Evolutionary conservation across 1,284 basidiomycete species (phyloP).

Genomic region (Moesziomyces globuligerus): DNA sequence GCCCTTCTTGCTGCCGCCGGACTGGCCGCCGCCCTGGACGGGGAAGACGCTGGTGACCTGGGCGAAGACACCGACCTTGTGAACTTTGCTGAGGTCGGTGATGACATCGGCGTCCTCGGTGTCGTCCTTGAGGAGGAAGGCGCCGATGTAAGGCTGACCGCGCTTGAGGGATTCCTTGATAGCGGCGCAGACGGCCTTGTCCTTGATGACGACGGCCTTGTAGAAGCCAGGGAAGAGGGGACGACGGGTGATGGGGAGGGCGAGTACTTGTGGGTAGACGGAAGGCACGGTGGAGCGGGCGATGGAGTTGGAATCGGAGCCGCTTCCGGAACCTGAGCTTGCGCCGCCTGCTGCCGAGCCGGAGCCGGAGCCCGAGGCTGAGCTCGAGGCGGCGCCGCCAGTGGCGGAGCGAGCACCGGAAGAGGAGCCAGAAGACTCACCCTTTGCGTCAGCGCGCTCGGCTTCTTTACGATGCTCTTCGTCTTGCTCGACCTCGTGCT

Average conservation of each 20-base stretch:
- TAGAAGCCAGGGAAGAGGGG: slow-evolving; percentile 98
- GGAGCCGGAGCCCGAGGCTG: slow-evolving; percentile 18
- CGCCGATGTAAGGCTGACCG: slow-evolving; percentile 96
- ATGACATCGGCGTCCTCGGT: slow-evolving; percentile 93
- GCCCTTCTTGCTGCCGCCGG: slow-evolving; percentile 67
- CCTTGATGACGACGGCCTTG: slow-evolving; percentile 68
- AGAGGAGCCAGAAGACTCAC: slow-evolving; percentile 28
- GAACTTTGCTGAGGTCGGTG: slow-evolving; percentile 85
- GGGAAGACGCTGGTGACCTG: slow-evolving; percentile 95
- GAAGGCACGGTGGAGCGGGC: slow-evolving; percentile 60
- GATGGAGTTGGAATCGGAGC: slow-evolving; percentile 47
- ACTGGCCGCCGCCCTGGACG: slow-evolving; percentile 47
- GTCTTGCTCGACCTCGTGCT: slow-evolving; percentile 38
- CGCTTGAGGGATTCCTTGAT: slow-evolving; percentile 97
- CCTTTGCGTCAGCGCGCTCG: slow-evolving; percentile 13
- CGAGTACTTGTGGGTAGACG: slow-evolving; percentile 91
- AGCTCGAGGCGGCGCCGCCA: slow-evolving; percentile 11
- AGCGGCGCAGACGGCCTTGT: slow-evolving; percentile 86
- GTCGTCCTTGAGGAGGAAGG: slow-evolving; percentile 95
- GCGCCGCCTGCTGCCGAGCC: neutral
- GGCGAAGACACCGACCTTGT: slow-evolving; percentile 94
- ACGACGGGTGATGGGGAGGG: slow-evolving; percentile 92
- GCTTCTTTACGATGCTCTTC: slow-evolving; percentile 21
- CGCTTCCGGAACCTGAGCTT: slow-evolving; percentile 13
- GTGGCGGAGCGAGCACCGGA: slow-evolving; percentile 16